Conservation (phyloP, 164 flowering plant genomes). For the Vitis cinerea region DNA sequence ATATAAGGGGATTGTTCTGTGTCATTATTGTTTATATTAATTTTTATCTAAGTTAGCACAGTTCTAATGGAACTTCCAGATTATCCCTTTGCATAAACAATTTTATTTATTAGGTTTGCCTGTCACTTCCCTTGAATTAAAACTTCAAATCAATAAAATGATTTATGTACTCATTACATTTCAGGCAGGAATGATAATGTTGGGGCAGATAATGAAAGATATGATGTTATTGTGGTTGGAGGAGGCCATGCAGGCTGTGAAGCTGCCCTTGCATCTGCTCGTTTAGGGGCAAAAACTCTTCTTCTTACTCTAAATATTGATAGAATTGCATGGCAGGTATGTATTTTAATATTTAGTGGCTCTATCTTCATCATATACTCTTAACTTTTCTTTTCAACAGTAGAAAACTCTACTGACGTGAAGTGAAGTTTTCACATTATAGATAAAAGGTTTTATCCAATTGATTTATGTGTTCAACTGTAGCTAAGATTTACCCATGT, state of each 20-base stretch:
- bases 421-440: too few species aligned
- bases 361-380: background rate
- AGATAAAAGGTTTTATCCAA: too few species aligned
- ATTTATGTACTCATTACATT: background rate
- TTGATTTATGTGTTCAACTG: too few species aligned
- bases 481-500: too few species aligned
- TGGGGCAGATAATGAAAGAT: constrained; percentile 55
- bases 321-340: constrained; percentile 98
- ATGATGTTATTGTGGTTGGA: constrained; percentile 95
- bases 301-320: constrained; percentile 92
- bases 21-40: too few species aligned
- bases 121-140: too few species aligned
- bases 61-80: too few species aligned
- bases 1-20: too few species aligned
- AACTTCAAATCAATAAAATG: too few species aligned
- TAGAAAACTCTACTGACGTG: too few species aligned
- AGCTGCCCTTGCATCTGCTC: constrained; percentile 97
- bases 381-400: background rate
- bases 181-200: constrained; percentile 27
- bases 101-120: background rate
- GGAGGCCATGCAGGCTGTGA: constrained; percentile 99
- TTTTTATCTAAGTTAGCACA: too few species aligned
- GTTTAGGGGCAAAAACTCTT: constrained; percentile 93
- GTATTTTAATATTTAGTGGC: background rate
- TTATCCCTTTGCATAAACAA: too few species aligned